A percentile compares a stretch with the other conserved stretches of the same genome.
phyloP scores from a whole-genome alignment of 805 yeast genomes.

The Candida vartiovaarae region DNA sequence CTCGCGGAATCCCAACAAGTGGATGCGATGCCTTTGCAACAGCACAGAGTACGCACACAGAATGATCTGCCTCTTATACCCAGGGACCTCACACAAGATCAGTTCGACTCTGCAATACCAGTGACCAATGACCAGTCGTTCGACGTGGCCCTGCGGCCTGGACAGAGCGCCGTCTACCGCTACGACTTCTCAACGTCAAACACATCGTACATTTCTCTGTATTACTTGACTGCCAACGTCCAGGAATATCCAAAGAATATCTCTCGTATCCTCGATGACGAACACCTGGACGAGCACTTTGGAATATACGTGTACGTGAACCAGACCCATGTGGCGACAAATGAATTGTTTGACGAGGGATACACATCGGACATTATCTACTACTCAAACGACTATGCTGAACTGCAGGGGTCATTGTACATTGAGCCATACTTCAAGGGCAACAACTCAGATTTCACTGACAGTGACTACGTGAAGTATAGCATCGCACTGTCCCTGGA shows the following conservation, averaged over 20 bases:
- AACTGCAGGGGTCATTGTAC: conserved; percentile 3
- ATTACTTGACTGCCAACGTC: conserved; percentile 11
- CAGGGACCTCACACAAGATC: background rate
- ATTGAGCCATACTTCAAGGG: conserved; percentile 8
- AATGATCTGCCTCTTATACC: background rate
- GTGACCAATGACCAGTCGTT: background rate
- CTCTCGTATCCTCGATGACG: background rate
- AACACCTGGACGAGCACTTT: conserved; percentile 4
- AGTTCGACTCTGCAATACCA: background rate
- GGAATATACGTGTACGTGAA: conserved; percentile 11
- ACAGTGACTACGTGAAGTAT: conserved; percentile 6
- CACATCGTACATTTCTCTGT: conserved; percentile 1
- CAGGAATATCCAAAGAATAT: conserved; percentile 5
- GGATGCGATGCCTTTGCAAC: background rate
- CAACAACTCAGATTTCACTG: conserved; percentile 2
- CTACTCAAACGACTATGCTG: conserved; percentile 5
- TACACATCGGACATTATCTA: conserved; percentile 9
- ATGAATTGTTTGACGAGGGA: conserved; percentile 10
- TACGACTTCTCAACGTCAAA: conserved; percentile 12
- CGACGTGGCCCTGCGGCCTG: conserved; percentile 11
- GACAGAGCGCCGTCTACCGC: conserved; percentile 6
- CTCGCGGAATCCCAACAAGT: too few relatives aligned
- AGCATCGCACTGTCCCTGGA: conserved; percentile 60
- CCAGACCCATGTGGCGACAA: conserved; percentile 2
- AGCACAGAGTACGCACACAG: background rate